Conservation (phyloP, 139 green algal species). For the Coccomyxa sp. region DNA sequence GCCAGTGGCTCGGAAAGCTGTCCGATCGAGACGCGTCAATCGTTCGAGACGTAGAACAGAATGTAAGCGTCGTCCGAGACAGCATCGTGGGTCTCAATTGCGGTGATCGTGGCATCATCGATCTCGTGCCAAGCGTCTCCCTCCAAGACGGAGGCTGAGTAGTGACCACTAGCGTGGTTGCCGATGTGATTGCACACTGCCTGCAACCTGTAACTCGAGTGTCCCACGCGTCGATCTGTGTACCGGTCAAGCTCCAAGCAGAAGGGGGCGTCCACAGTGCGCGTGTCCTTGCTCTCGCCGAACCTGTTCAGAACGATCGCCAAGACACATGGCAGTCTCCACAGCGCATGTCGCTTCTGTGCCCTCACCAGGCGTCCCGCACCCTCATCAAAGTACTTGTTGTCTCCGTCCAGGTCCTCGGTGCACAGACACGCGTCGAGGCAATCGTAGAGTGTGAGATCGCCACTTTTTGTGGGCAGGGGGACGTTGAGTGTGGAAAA, state of each 20-base stretch:
- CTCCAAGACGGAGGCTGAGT: neutral
- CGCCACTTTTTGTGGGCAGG: neutral
- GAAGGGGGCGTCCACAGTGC: neutral
- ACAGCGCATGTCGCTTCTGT: neutral
- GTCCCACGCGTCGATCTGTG: neutral
- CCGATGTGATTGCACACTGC: neutral
- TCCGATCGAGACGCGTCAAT: neutral
- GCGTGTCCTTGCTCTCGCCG: neutral
- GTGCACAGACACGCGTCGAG: neutral
- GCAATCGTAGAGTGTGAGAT: neutral
- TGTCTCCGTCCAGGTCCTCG: neutral
- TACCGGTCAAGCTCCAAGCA: neutral
- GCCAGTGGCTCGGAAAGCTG: neutral
- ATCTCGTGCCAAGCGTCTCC: neutral
- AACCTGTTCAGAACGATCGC: neutral
- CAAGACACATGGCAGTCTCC: neutral
- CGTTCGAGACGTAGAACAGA: neutral
- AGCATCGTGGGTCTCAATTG: neutral
- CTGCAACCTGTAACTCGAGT: neutral
- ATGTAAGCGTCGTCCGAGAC: neutral
- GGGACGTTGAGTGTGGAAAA: neutral
- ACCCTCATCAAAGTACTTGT: slow-evolving; percentile 1
- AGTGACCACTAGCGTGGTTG: neutral
- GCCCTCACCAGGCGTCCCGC: neutral
- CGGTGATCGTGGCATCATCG: neutral